Conservation (phyloP, 805 yeast genomes). For the Grigorovia humatica region DNA sequence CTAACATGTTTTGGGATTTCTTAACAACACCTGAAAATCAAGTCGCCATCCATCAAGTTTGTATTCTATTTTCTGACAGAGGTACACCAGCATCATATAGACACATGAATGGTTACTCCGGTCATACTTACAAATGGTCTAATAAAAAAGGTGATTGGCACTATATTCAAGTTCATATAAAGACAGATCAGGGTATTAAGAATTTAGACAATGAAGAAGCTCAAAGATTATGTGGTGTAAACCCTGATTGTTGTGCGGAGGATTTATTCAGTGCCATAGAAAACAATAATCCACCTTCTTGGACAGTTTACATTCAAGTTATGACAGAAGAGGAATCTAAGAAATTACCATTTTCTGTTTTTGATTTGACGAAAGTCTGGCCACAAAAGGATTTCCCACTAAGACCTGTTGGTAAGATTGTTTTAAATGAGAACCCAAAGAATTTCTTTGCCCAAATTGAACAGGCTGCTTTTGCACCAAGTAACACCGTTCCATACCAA, state of each 20-base stretch:
- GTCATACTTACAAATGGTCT: constrained; percentile 54
- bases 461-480: constrained; percentile 78
- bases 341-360: constrained; percentile 67
- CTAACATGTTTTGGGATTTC: constrained; percentile 81
- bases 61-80: constrained; percentile 49
- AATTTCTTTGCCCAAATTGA: constrained; percentile 84
- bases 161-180: constrained; percentile 49
- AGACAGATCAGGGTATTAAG: constrained; percentile 44
- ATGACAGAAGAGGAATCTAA: constrained; percentile 80
- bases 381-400: constrained; percentile 79
- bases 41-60: constrained; percentile 69
- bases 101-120: constrained; percentile 55
- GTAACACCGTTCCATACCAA: constrained; percentile 76
- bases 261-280: constrained; percentile 74
- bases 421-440: constrained; percentile 71
- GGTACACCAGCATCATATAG: constrained; percentile 50
- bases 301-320: constrained; percentile 78
- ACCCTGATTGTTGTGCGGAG: constrained; percentile 75
- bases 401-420: constrained; percentile 73
- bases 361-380: constrained; percentile 90
- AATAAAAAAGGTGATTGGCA: constrained; percentile 43
- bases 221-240: constrained; percentile 53
- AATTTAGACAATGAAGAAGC: constrained; percentile 57
- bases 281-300: constrained; percentile 66
- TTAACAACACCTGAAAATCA: constrained; percentile 50